These are phyloP conservation scores for Seiridium unicorne DNA, from an alignment of 2,329 filamentous ascomycete genomes.

Conservation along the genomic window DNA sequence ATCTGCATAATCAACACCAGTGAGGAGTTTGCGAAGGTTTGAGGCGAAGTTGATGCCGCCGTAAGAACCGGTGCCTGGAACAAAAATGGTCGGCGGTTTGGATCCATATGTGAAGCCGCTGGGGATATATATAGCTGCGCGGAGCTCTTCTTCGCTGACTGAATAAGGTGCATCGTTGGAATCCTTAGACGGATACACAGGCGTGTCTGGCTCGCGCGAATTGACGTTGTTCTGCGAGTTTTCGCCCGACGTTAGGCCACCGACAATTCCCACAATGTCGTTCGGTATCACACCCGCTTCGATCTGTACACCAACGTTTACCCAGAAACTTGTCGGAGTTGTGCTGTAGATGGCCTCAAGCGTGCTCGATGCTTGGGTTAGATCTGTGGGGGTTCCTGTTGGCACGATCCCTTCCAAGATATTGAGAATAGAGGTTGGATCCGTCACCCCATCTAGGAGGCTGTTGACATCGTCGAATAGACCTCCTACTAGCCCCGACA, in stretches of 20 bases:
- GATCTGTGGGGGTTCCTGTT: not conserved
- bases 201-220: not conserved
- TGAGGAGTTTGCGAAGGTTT: conserved; percentile 11
- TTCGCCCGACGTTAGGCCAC: not conserved
- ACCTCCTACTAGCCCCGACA: not conserved
- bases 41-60: conserved; percentile 5
- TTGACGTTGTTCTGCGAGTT: conserved; percentile 5
- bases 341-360: conserved; percentile 2
- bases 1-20: conserved; percentile 39
- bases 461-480: not conserved
- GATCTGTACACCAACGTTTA: not conserved
- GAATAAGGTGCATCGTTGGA: conserved; percentile 7
- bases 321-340: not conserved
- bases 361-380: not conserved
- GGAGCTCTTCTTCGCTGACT: conserved; percentile 5
- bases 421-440: not conserved
- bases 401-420: not conserved
- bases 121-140: conserved; percentile 10
- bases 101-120: conserved; percentile 6
- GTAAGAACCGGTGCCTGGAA: conserved; percentile 9
- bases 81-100: conserved; percentile 8
- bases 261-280: not conserved
- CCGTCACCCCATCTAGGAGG: conserved; percentile 1
- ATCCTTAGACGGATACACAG: conserved; percentile 2
- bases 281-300: not conserved